Conservation (phyloP, 2,329 filamentous ascomycete genomes). For the Colletotrichum sp. region DNA sequence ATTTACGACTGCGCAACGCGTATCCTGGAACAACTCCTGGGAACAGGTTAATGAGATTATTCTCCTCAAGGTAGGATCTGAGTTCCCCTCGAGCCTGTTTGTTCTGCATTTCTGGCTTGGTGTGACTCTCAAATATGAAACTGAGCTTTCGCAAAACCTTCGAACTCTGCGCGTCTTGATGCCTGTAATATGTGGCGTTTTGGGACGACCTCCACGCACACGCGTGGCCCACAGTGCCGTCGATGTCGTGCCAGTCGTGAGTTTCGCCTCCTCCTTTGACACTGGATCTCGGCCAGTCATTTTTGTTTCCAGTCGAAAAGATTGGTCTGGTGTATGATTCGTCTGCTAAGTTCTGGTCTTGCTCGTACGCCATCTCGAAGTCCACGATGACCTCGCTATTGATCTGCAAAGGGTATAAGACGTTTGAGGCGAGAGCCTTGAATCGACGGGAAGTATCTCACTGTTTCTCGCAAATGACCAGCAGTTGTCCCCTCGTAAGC, state of each 20-base stretch:
- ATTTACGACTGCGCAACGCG: slow-evolving; percentile 30
- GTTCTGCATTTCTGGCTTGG: background rate
- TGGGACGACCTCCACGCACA: background rate
- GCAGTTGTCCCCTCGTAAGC: slow-evolving; percentile 31
- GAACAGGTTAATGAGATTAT: slow-evolving; percentile 24
- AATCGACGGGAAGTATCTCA: background rate
- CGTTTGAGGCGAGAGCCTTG: background rate
- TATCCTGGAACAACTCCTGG: slow-evolving; percentile 28
- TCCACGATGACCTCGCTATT: slow-evolving; percentile 34
- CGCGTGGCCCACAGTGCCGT: background rate
- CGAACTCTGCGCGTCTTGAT: background rate
- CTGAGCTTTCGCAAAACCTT: background rate
- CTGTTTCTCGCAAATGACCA: slow-evolving; percentile 24
- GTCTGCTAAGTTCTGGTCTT: background rate
- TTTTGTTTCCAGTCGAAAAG: background rate
- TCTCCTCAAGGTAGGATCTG: slow-evolving; percentile 16
- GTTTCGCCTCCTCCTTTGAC: background rate
- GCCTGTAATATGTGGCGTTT: background rate
- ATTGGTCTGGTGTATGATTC: background rate
- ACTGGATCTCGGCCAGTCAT: background rate
- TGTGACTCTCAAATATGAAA: background rate
- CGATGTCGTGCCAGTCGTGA: background rate
- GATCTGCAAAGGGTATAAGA: slow-evolving; percentile 22
- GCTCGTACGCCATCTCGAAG: slow-evolving; percentile 28
- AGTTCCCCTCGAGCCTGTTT: background rate